A percentile compares a stretch with the other conserved stretches of the same genome.
Conservation (phyloP, 768 basidiomycete species). For the Boletus coccyginus region DNA sequence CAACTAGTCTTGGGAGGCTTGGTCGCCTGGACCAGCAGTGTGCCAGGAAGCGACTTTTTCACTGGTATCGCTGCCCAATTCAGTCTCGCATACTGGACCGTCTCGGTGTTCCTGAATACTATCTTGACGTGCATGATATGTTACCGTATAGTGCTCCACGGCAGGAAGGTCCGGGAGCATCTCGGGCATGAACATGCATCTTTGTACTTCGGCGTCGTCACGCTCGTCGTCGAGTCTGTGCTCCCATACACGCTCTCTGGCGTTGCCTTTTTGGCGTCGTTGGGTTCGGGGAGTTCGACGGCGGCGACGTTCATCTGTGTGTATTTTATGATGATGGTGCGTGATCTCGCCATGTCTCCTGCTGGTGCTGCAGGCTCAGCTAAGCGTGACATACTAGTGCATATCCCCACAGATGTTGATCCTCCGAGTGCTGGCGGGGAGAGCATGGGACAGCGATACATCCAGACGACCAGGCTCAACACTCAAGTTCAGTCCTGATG, state of each 20-base stretch:
- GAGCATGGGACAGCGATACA: conserved; percentile 11
- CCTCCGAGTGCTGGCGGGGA: conserved; percentile 20
- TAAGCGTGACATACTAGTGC: conserved; percentile 10
- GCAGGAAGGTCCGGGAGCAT: neutral
- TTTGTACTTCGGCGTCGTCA: conserved; percentile 11
- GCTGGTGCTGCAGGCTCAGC: no score
- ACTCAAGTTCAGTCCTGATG: conserved; percentile 5
- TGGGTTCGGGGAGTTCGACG: conserved; percentile 13
- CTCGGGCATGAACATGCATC: conserved; percentile 19
- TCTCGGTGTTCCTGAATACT: conserved; percentile 16
- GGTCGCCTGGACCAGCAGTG: conserved; percentile 7
- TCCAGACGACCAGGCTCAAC: neutral
- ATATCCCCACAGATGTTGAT: conserved; percentile 29
- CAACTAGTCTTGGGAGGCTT: conserved; percentile 17
- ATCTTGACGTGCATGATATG: conserved; percentile 24
- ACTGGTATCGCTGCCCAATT: conserved; percentile 6
- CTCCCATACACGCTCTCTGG: conserved; percentile 25
- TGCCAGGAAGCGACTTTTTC: conserved; percentile 20
- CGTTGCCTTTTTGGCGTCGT: conserved; percentile 21
- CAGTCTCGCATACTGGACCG: conserved; percentile 16
- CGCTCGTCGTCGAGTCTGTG: conserved; percentile 22
- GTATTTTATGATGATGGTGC: conserved; percentile 22
- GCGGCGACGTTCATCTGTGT: conserved; percentile 12
- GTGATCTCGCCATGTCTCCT: neutral
- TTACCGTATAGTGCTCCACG: conserved; percentile 14